Evolutionary conservation across 2,329 filamentous ascomycete species (phyloP), one percentile per base, ranked within the genome.

Genomic region (Rugonectria rugulosa): DNA sequence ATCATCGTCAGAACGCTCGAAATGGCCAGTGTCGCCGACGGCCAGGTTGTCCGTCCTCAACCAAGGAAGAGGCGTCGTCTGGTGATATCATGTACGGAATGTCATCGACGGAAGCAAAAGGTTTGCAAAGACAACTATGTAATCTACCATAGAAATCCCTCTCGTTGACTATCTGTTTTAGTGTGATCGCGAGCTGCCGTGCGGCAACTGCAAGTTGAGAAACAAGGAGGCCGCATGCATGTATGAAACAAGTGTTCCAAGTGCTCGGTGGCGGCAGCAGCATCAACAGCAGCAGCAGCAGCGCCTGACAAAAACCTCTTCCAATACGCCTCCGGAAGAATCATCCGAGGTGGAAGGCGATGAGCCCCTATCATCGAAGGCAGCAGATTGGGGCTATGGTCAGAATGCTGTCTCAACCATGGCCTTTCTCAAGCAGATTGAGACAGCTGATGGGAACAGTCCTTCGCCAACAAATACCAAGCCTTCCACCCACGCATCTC

Each of bases 51-150:
- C 38, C 36, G 23, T 19, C 23, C 38, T 31, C 74, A 70, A 34
- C 77, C 79, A 15, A 78, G 81, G 52, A 87, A 87, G 71, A 77
- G 85, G 61, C 79, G 82, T 64, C 78, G 85, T 32, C 76, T 84
- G 36, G 83, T 87, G 38, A 84, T 88, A 53, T 87, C 83, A 7
- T 88, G 85, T 63, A 84, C 80, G 10, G 85, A 88, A 67, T 88
- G 85, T 62, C 85, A 88, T 70, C 77, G 85, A 57, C 78, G 85
- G 56, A 88, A 88, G 67, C 83, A 86, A 67, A 85, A 85, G 77
- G 81, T 81, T 43, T 27, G 64, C 56, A n/a, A n/a, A n/a, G n/a
- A n/a, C 15, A 15, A 14, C 21, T 31, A 12, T 20, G 3, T 17
- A 20, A 6, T 4, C 24, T 8, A 24, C 12, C 3, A 9, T 6